A percentile compares a stretch with the other conserved stretches of the same genome.
These are phyloP conservation scores for Ochetophila trinervis DNA, from an alignment of 306 rosid genomes.

Conservation along the genomic window DNA sequence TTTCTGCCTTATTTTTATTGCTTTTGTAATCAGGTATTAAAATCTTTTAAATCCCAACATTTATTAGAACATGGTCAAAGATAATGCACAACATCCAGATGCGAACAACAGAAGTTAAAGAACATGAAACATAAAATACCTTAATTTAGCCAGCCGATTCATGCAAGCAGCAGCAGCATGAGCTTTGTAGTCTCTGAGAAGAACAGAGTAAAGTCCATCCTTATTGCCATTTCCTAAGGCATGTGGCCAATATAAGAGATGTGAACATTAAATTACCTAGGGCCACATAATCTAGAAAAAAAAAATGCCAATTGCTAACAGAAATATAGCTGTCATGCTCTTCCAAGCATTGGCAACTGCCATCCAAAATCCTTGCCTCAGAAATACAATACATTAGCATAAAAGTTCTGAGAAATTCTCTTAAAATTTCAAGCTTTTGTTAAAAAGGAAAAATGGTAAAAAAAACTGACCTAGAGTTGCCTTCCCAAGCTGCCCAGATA, in stretches of 20 bases:
- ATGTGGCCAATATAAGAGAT: slow-evolving; percentile 6
- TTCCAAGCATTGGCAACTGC: neutral
- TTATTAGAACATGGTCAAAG: no score
- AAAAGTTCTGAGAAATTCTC: neutral
- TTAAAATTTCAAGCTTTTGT: neutral
- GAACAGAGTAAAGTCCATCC: slow-evolving; percentile 88
- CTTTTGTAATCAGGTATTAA: no score
- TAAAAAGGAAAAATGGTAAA: neutral
- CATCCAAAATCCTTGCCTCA: neutral
- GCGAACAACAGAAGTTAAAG: no score
- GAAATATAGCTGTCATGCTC: neutral
- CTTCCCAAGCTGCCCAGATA: slow-evolving; percentile 98
- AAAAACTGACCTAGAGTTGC: slow-evolving; percentile 68
- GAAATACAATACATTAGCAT: neutral
- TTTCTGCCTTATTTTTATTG: no score
- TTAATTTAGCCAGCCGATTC: slow-evolving; percentile 94
- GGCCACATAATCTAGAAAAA: neutral
- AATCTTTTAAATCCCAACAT: no score
- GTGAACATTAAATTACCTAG: neutral
- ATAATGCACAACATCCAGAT: no score
- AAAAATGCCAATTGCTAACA: neutral
- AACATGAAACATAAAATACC: slow-evolving; percentile 36
- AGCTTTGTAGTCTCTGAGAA: slow-evolving; percentile 86
- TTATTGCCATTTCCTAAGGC: slow-evolving; percentile 85
- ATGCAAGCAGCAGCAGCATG: slow-evolving; percentile 94